These are phyloP conservation scores for Tolypocladium ophioglossoides DNA, from an alignment of 2,329 filamentous ascomycete genomes.

Conservation along the genomic window DNA sequence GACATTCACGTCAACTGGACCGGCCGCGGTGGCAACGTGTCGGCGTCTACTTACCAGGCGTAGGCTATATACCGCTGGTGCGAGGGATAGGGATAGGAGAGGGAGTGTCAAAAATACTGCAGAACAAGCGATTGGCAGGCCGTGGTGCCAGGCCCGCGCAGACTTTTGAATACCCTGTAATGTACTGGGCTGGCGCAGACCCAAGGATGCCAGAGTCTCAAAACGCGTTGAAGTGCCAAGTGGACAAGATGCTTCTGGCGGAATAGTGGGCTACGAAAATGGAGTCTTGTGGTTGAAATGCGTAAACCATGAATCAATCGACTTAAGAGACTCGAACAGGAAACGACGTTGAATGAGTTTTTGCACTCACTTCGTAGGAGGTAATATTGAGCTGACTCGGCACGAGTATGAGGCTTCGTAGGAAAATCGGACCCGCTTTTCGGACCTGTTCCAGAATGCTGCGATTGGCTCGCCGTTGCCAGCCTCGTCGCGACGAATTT, in stretches of 20 bases:
- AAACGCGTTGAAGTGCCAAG: not conserved
- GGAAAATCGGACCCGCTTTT: slow-evolving; percentile 10
- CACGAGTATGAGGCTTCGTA: not conserved
- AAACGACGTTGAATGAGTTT: not conserved
- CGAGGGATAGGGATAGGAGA: slow-evolving; percentile 1
- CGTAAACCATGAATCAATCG: not conserved
- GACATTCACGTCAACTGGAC: slow-evolving; percentile 99
- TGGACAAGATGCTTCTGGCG: not conserved
- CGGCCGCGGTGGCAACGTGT: slow-evolving; percentile 92
- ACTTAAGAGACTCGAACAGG: not conserved
- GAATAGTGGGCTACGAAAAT: not conserved
- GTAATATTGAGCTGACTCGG: too few species aligned
- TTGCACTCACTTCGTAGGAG: not conserved
- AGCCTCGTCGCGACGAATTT: slow-evolving; percentile 28
- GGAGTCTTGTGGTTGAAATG: not conserved
- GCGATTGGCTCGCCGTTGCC: slow-evolving; percentile 16
- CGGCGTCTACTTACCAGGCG: slow-evolving; percentile 94
- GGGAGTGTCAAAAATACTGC: not conserved
- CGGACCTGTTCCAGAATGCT: not conserved
- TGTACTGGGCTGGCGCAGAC: not conserved
- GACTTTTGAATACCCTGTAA: slow-evolving; percentile 1
- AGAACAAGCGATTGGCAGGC: not conserved
- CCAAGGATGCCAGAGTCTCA: not conserved
- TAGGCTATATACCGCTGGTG: slow-evolving; percentile 37
- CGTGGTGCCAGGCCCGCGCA: not conserved